A percentile compares a stretch with the other conserved stretches of the same genome.
Evolutionary conservation across 2,329 filamentous ascomycete genomes (phyloP).

Genomic region (Colletotrichum siamense): DNA sequence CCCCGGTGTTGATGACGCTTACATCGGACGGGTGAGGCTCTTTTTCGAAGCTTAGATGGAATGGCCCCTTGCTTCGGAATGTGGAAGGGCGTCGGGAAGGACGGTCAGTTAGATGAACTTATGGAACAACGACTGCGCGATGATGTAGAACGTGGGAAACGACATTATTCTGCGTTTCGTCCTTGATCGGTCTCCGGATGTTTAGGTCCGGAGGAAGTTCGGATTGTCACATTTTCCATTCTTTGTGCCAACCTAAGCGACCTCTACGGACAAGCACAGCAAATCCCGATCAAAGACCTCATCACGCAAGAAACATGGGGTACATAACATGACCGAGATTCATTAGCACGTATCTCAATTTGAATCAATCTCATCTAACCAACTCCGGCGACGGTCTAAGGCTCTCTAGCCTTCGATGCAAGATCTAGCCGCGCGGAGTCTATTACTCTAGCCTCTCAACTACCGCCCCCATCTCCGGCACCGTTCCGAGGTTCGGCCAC

Average conservation of each 20-base stretch:
- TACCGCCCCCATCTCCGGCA: not conserved
- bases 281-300: not conserved
- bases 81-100: not conserved
- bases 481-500: not conserved
- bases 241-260: not conserved
- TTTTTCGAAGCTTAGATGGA: not conserved
- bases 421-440: not conserved
- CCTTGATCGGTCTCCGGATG: not conserved
- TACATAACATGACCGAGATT: not conserved
- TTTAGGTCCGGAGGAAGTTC: not conserved
- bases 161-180: not conserved
- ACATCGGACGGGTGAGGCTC: not conserved
- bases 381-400: not conserved
- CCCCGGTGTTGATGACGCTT: conserved; percentile 8
- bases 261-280: not conserved
- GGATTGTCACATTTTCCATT: not conserved
- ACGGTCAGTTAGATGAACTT: not conserved
- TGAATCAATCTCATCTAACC: not conserved
- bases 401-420: not conserved
- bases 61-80: not conserved
- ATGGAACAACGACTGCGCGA: not conserved
- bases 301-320: not conserved
- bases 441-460: not conserved
- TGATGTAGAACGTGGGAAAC: not conserved
- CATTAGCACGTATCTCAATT: not conserved